A percentile compares a stretch with the other conserved stretches of the same genome.
phyloP scores from a whole-genome alignment of 1,139 yeast species.

The Pneumocystis carinii region DNA sequence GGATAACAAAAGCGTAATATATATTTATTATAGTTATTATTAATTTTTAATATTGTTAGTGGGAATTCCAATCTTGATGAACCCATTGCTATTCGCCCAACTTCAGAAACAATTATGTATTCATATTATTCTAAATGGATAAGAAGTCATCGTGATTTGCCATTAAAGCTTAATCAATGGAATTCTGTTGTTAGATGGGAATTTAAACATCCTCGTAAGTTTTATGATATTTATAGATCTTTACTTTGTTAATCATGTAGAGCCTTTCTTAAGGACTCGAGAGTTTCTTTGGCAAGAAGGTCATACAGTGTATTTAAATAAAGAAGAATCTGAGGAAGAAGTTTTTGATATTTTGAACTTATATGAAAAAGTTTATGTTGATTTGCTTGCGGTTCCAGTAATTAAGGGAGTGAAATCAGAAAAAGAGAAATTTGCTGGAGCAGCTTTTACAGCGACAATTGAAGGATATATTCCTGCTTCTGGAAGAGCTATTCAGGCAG shows the following conservation, averaged over 20 bases:
- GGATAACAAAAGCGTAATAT: slow-evolving; percentile 81
- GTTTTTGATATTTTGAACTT: slow-evolving; percentile 74
- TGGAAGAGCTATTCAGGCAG: slow-evolving; percentile 99
- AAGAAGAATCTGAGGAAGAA: slow-evolving; percentile 65
- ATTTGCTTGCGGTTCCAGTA: slow-evolving; percentile 92
- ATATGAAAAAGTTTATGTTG: slow-evolving; percentile 74
- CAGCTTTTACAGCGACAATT: slow-evolving; percentile 82
- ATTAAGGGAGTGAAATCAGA: slow-evolving; percentile 90
- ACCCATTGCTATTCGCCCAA: slow-evolving; percentile 97
- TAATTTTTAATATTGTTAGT: slow-evolving; percentile 2
- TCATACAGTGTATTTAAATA: slow-evolving; percentile 87
- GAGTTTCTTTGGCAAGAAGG: slow-evolving; percentile 99
- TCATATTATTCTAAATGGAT: slow-evolving; percentile 99
- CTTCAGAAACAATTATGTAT: slow-evolving; percentile 98
- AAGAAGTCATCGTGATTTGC: slow-evolving; percentile 94
- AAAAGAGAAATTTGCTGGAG: slow-evolving; percentile 98
- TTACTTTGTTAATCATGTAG: not conserved
- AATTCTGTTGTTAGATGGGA: slow-evolving; percentile 98
- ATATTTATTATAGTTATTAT: not conserved
- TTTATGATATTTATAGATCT: not conserved
- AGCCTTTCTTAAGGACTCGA: slow-evolving; percentile 95
- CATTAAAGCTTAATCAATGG: slow-evolving; percentile 95
- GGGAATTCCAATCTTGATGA: slow-evolving; percentile 90
- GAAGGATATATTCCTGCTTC: slow-evolving; percentile 97
- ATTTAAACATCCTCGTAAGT: slow-evolving; percentile 78